Conservation (phyloP, 768 basidiomycete genomes). For the Auriscalpium vulgare region DNA sequence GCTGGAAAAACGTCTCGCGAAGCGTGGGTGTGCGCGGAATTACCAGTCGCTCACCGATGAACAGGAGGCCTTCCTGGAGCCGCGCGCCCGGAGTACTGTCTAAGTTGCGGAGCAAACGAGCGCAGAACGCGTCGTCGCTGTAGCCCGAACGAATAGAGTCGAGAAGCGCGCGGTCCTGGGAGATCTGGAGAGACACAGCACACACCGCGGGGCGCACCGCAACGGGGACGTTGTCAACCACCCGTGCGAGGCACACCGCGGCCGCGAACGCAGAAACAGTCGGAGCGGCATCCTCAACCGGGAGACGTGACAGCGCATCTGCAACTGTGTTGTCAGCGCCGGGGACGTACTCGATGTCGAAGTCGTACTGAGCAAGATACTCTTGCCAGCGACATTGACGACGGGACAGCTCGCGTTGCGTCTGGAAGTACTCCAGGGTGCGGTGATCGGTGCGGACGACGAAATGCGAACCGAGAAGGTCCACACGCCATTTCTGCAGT, state of each 20-base stretch:
- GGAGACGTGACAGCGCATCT: constrained; percentile 13
- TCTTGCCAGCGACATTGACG: no score
- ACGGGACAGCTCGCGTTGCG: no score
- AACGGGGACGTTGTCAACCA: neutral
- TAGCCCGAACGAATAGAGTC: constrained; percentile 8
- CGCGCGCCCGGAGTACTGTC: neutral
- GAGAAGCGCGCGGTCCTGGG: no score
- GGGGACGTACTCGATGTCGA: neutral
- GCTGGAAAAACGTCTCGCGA: no score
- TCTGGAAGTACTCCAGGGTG: no score
- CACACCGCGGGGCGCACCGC: neutral
- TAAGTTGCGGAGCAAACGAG: neutral
- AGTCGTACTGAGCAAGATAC: no score
- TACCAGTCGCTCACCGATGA: neutral
- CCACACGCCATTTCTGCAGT: no score
- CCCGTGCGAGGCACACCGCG: neutral
- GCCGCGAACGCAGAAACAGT: no score
- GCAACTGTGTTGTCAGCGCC: constrained; percentile 13
- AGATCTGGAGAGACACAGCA: no score
- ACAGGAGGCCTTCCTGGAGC: constrained; percentile 11
- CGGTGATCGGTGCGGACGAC: no score
- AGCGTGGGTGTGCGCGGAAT: no score
- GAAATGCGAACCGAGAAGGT: no score
- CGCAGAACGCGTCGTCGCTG: constrained; percentile 6
- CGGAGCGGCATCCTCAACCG: neutral